Percentiles rank a stretch among this genome's conserved stretches.
phyloP scores from a whole-genome alignment of 2,329 filamentous ascomycete species.

The Fusarium napiforme region DNA sequence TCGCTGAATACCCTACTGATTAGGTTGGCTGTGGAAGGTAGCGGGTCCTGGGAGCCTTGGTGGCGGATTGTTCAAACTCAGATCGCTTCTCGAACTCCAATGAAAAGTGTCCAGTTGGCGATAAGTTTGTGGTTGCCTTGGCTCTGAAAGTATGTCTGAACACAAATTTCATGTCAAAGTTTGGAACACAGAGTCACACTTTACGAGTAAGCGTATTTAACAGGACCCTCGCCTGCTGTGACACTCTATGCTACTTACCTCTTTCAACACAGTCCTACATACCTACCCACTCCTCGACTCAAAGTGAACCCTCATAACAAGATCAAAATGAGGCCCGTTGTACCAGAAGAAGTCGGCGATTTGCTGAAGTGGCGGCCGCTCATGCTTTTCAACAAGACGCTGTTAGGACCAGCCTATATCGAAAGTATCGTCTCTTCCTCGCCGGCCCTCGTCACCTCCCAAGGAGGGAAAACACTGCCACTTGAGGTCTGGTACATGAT shows the following conservation, averaged over 20 bases:
- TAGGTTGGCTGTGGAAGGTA: no score
- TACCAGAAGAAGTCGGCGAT: not conserved
- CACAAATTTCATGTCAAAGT: not conserved
- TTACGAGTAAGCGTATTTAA: not conserved
- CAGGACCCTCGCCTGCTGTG: not conserved
- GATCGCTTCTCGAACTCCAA: not conserved
- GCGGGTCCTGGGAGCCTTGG: no score
- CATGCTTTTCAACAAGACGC: not conserved
- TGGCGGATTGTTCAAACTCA: no score
- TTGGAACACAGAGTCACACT: not conserved
- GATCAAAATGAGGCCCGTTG: not conserved
- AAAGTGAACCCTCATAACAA: no score
- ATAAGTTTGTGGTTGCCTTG: not conserved
- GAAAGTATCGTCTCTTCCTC: not conserved
- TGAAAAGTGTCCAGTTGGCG: not conserved
- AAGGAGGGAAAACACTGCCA: not conserved
- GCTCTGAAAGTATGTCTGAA: not conserved
- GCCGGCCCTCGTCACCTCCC: not conserved
- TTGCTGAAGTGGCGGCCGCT: not conserved
- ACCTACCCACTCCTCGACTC: fast-evolving
- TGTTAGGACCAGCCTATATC: not conserved
- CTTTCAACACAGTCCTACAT: not conserved
- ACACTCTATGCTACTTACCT: not conserved
- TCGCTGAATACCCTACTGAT: no score
- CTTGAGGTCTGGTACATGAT: conserved; percentile 4